phyloP scores from a whole-genome alignment of 306 rosid genomes.

The Rosa multiflora region DNA sequence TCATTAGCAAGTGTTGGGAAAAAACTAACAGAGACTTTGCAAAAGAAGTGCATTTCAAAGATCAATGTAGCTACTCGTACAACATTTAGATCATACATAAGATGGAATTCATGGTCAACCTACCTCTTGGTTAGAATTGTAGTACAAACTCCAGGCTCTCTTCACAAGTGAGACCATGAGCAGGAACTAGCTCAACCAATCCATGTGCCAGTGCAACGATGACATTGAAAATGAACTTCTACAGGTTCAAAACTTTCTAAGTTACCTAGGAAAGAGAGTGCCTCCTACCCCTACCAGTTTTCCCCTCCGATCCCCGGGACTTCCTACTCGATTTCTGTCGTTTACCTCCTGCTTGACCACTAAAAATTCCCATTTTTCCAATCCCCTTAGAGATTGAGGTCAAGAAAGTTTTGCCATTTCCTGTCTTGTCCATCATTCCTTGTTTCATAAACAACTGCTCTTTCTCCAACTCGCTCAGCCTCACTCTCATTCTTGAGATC shows the following conservation, averaged over 20 bases:
- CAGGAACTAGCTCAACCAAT: not conserved
- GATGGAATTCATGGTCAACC: not conserved
- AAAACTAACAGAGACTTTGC: constrained; percentile 9
- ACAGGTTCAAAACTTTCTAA: not conserved
- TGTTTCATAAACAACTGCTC: constrained; percentile 81
- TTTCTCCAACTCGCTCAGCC: constrained; percentile 90
- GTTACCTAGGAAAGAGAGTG: constrained; percentile 50
- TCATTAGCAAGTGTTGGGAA: not conserved
- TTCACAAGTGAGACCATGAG: constrained; percentile 1
- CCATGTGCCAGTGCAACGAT: not conserved
- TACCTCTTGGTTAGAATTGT: not conserved
- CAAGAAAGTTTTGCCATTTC: constrained; percentile 66
- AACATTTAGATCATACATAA: constrained; percentile 7
- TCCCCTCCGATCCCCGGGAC: constrained; percentile 55
- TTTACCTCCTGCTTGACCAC: constrained; percentile 57
- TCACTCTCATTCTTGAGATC: constrained; percentile 80
- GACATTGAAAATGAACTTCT: constrained; percentile 1
- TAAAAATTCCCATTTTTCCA: constrained; percentile 70
- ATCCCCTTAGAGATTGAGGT: constrained; percentile 81
- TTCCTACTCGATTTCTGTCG: constrained; percentile 58
- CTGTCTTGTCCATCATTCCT: constrained; percentile 70
- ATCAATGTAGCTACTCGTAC: not conserved
- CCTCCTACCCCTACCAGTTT: constrained; percentile 77
- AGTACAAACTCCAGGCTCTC: not conserved
- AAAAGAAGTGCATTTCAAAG: not conserved